Conservation (phyloP, 116 monocot genomes). For the Cymodocea nodosa region DNA sequence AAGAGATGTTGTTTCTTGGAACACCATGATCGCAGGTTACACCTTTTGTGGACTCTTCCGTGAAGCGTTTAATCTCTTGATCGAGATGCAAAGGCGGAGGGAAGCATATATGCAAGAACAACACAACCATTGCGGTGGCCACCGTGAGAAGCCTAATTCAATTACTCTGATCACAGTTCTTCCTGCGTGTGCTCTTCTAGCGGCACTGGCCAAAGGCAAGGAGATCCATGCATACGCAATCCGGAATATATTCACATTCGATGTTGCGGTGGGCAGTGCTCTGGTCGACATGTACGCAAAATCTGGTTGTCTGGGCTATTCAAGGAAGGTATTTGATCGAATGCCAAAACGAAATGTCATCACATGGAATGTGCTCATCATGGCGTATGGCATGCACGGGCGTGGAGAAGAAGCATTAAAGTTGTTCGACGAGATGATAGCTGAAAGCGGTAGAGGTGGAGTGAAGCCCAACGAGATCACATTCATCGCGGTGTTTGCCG, state of each 20-base stretch:
- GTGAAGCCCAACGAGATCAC: constrained; percentile 61
- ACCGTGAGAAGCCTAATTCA: constrained; percentile 43
- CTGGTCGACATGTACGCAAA: constrained; percentile 87
- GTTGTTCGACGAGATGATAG: constrained; percentile 48
- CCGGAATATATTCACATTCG: constrained; percentile 26
- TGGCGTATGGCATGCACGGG: constrained; percentile 94
- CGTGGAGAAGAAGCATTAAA: constrained; percentile 44
- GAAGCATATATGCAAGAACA: constrained; percentile 3
- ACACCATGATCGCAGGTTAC: constrained; percentile 73
- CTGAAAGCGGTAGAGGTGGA: constrained; percentile 11
- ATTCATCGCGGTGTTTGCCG: constrained; percentile 64
- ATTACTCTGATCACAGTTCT: constrained; percentile 80
- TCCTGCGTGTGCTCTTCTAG: constrained; percentile 61
- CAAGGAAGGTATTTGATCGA: constrained; percentile 44
- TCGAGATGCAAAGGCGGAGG: constrained; percentile 45
- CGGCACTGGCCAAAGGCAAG: constrained; percentile 60
- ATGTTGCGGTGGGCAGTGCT: constrained; percentile 78
- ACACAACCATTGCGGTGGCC: not conserved
- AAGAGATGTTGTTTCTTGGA: constrained; percentile 83
- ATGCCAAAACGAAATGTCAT: constrained; percentile 56
- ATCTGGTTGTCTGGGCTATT: constrained; percentile 47
- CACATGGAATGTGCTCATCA: constrained; percentile 86
- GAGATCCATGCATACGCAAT: constrained; percentile 76
- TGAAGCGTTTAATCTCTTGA: constrained; percentile 52
- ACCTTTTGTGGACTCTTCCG: constrained; percentile 15